These are phyloP conservation scores for Aspergillus versicolor DNA, from an alignment of 2,329 filamentous ascomycete species.

Conservation along the genomic window DNA sequence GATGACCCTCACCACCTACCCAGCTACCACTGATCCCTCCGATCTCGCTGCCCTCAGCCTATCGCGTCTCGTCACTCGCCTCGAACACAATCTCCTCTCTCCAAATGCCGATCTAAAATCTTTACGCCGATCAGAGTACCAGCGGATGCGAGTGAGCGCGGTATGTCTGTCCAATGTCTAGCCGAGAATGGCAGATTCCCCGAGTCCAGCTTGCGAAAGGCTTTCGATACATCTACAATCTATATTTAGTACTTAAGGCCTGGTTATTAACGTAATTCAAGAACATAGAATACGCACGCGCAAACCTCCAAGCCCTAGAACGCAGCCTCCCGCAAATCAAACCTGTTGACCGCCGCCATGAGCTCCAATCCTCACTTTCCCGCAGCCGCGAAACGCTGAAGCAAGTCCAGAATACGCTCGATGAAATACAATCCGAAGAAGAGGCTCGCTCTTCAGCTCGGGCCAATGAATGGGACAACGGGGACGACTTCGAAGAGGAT, in stretches of 20 bases:
- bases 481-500: conserved; percentile 20
- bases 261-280: conserved; percentile 17
- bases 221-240: neutral
- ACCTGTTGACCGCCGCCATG: conserved; percentile 37
- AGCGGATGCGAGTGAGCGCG: conserved; percentile 43
- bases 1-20: conserved; percentile 23
- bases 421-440: conserved; percentile 30
- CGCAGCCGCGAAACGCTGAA: conserved; percentile 38
- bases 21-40: conserved; percentile 19
- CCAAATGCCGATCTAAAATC: conserved; percentile 36
- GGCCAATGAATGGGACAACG: conserved; percentile 7
- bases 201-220: neutral
- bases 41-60: conserved; percentile 40
- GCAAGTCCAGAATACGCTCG: conserved; percentile 32
- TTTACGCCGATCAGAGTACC: conserved; percentile 40
- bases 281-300: conserved; percentile 48
- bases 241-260: neutral
- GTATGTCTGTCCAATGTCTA: conserved; percentile 34
- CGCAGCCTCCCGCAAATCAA: conserved; percentile 41
- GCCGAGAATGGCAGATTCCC: neutral
- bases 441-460: conserved; percentile 11
- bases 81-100: conserved; percentile 46
- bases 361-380: conserved; percentile 40
- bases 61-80: conserved; percentile 42
- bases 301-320: conserved; percentile 42